A percentile compares a stretch with the other conserved stretches of the same genome.
phyloP scores from a whole-genome alignment of 1,139 yeast species.

The Suhomyces atakaporum region DNA sequence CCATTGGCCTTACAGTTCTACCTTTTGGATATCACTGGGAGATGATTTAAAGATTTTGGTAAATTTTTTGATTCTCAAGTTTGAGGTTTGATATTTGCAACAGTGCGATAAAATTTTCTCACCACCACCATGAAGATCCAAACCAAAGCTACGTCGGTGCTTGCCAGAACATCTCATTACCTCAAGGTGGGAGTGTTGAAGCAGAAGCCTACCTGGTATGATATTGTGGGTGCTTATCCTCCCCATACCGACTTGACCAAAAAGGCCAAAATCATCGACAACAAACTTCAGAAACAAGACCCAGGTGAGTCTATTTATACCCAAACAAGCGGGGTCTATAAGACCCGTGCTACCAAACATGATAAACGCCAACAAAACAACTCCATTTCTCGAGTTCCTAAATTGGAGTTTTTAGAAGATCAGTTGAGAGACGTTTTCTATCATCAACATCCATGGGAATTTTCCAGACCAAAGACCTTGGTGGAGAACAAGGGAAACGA shows the following conservation, averaged over 20 bases:
- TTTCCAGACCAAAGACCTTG: conserved; percentile 86
- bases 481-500: conserved; percentile 70
- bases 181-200: conserved; percentile 64
- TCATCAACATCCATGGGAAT: conserved; percentile 97
- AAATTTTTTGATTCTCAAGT: too few relatives aligned
- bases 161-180: conserved; percentile 75
- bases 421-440: conserved; percentile 77
- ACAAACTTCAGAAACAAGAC: conserved; percentile 27
- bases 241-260: conserved; percentile 67
- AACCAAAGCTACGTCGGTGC: conserved; percentile 65
- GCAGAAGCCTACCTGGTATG: conserved; percentile 83
- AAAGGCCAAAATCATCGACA: conserved; percentile 38
- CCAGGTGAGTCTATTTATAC: conserved; percentile 30
- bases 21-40: too few relatives aligned
- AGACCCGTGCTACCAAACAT: conserved; percentile 48
- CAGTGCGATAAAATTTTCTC: conserved; percentile 8
- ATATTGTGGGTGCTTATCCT: conserved; percentile 77
- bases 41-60: too few relatives aligned
- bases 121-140: conserved; percentile 59
- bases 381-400: conserved; percentile 54
- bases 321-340: conserved; percentile 28
- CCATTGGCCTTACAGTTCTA: too few relatives aligned
- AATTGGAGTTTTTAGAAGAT: conserved; percentile 76
- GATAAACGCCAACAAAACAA: conserved; percentile 35
- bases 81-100: neutral